Evolutionary conservation across 768 basidiomycete genomes (phyloP), one percentile per base, ranked within the genome.

Genomic region (Sutorius australiensis): DNA sequence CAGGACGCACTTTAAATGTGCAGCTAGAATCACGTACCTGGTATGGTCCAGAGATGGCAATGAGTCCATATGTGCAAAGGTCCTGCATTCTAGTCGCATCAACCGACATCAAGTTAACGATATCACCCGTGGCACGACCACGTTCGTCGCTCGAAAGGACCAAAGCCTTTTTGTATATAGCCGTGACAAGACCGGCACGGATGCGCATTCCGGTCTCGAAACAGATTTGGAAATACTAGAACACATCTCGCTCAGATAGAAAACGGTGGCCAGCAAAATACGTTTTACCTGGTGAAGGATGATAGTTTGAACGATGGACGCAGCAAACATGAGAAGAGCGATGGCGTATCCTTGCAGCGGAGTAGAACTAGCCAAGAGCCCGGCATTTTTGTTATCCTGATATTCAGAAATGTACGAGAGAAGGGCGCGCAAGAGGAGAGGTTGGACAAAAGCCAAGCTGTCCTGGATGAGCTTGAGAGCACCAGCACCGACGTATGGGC

Each of bases 191-290:
- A 0, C 94, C 95, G 0, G 91, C 87, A 28, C 93, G 85, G 40
- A 97, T 81, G n/a, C 95, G 85, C 94, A 95, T 95, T 8, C 92
- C 92, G 10, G 88, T 89, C 63, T 88, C 83, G 64, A 81, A 89
- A 43, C 85, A 84, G 3, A 80, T 76, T 71, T 95, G 89, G 69
- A 95, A 95, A 68, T 95, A 95, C 85, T 90, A 56, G 27, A 45
- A 33, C 9, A 11, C 8, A n/a, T 5, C 3, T 0, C 0, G 6
- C 13, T 59, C 12, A 60, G 40, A 13, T 5, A 27, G 4, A 12
- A 3, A 42, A 44, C 11, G 24, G 6, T 3, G 2, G 2, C 3
- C 7, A 19, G 19, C 8, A 16, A 14, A 7, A 19, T 28, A 3
- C 50, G 68, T 5, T 2, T 38, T 65, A 87, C 87, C 75, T 93